phyloP scores from a whole-genome alignment of 1,284 basidiomycete species.

The Abortiporus biennis region DNA sequence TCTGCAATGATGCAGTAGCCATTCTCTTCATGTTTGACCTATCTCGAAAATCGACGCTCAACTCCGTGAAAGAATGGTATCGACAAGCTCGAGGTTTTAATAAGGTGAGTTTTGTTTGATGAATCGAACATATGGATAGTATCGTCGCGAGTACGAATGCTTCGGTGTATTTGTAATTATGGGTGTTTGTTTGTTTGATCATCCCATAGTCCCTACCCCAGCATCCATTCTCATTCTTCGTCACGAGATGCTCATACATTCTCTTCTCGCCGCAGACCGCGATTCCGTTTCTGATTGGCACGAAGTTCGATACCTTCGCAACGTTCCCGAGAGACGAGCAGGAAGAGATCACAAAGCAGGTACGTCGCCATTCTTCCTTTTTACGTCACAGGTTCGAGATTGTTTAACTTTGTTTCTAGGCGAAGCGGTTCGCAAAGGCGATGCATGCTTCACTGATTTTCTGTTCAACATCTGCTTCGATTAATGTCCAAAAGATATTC shows the following conservation, averaged over 20 bases:
- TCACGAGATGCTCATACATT: no score
- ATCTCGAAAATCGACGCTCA: constrained; percentile 92
- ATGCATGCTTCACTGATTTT: constrained; percentile 99
- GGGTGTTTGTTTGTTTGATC: background rate
- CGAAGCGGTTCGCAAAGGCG: constrained; percentile 93
- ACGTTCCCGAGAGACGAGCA: constrained; percentile 95
- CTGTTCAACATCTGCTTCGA: constrained; percentile 95
- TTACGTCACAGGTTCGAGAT: constrained; percentile 7
- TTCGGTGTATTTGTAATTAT: background rate
- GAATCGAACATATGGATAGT: background rate
- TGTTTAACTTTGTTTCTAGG: constrained; percentile 36
- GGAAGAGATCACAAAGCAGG: constrained; percentile 98
- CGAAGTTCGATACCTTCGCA: constrained; percentile 97
- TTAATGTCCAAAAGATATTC: constrained; percentile 99
- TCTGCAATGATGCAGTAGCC: constrained; percentile 97
- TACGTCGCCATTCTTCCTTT: constrained; percentile 21
- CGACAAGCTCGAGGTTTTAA: constrained; percentile 97
- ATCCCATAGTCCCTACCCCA: background rate
- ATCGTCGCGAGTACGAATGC: background rate
- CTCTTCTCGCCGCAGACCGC: constrained; percentile 58
- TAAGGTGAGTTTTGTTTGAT: constrained; percentile 58
- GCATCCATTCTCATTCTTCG: background rate
- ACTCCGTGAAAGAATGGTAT: constrained; percentile 99
- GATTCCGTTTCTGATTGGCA: constrained; percentile 94
- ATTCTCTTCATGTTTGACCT: constrained; percentile 99